Conservation (phyloP, 768 basidiomycete genomes). For the Hericium coralloides region DNA sequence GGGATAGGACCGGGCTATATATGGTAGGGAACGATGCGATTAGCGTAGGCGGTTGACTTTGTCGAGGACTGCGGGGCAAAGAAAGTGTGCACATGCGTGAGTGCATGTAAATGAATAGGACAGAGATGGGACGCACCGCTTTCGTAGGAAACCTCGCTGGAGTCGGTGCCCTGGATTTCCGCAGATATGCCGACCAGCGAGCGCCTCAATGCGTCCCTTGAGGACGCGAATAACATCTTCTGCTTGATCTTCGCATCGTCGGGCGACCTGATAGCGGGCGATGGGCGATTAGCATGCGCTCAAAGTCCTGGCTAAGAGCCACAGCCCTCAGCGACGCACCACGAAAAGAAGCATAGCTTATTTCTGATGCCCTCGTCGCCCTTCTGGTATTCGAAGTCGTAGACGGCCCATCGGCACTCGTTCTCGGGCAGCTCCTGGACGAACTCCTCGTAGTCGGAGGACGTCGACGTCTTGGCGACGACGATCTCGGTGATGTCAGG, state of each 20-base stretch:
- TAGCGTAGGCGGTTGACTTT: neutral
- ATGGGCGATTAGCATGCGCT: neutral
- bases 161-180: conserved; percentile 85
- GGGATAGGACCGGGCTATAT: neutral
- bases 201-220: conserved; percentile 70
- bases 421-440: conserved; percentile 59
- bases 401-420: conserved; percentile 85
- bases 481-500: conserved; percentile 59
- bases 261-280: conserved; percentile 56
- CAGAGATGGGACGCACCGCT: conserved; percentile 39
- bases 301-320: neutral
- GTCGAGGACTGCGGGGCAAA: neutral
- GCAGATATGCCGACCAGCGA: conserved; percentile 65
- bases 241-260: conserved; percentile 76
- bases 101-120: neutral
- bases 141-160: conserved; percentile 61
- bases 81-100: neutral
- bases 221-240: conserved; percentile 93
- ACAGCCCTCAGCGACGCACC: conserved; percentile 39
- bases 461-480: conserved; percentile 54
- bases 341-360: conserved; percentile 78
- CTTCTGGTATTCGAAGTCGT: conserved; percentile 80
- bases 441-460: conserved; percentile 61
- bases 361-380: conserved; percentile 70
- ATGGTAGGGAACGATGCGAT: neutral